Evolutionary conservation across 2,329 filamentous ascomycete species (phyloP), one percentile per base, ranked within the genome.

Genomic region (Didymella segeticola): DNA sequence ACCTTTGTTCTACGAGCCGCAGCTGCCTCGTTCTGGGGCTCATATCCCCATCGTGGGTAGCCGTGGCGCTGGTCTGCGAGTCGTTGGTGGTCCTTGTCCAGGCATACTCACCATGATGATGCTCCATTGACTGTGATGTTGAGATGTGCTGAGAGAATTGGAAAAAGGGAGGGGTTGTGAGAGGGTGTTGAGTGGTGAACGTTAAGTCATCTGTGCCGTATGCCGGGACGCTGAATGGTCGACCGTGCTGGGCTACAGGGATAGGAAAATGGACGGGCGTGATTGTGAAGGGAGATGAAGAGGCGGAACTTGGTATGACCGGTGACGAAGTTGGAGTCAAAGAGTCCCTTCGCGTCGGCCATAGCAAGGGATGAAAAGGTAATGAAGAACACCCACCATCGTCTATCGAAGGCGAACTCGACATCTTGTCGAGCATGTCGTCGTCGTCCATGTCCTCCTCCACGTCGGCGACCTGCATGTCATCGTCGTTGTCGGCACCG

Each of bases 351-450:
- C 78, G 75, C 48, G 61, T 58, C 60, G 77, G 77, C 77, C 78
- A 80, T 43, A 27, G 17, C 42, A 53, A 41, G 45, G 68, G 59
- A 55, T 62, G 60, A 63, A 53, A 71, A 71, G 72, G 70, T 63
- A 74, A n/a, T n/a, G n/a, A 68, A 78, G 76, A 77, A 79, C 81
- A 95, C 92, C 84, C 87, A 99, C 93, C 93, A 89, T 98, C 93
- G 82, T 96, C 92, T 77, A 99, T 99, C 67, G 93, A 98, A 72
- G 95, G 95, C 68, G 93, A 98, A 77, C 93, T 98, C 69, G 93
- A 98, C 63, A 99, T 97, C 77, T 95, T 95, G 80, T 98, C 95
- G 89, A 96, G 91, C 87, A 96, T 87, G 76, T 98, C 93, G 77
- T 98, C 93, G 77, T 97, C 87, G 70, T 96, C 92, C 74, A 92